These are phyloP conservation scores for Straminergon stramineum DNA, from an alignment of 225 moss, liverwort and hornwort species.

Conservation along the genomic window DNA sequence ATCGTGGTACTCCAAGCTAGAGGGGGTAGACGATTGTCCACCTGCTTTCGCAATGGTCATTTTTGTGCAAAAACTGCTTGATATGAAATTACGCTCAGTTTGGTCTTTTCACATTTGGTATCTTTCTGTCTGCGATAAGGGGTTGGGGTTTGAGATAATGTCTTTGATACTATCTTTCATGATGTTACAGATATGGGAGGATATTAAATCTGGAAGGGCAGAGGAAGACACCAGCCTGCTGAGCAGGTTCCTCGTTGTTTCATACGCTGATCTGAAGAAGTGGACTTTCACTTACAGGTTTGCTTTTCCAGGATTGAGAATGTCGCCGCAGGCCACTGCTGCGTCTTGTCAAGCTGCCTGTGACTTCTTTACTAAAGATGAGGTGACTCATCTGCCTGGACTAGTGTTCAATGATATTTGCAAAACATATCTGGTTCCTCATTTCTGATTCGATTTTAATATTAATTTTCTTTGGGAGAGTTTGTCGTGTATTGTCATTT, in stretches of 20 bases:
- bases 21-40: neutral
- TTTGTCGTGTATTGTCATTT: neutral
- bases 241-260: constrained; percentile 84
- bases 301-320: constrained; percentile 87
- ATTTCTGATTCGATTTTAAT: neutral
- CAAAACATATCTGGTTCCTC: neutral
- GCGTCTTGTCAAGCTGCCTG: constrained; percentile 56
- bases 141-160: neutral
- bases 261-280: constrained; percentile 96
- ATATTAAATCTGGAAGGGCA: constrained; percentile 89
- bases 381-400: constrained; percentile 42
- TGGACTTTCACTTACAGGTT: constrained; percentile 97
- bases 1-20: neutral
- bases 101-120: neutral
- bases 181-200: constrained; percentile 83
- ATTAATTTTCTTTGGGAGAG: neutral
- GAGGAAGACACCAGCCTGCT: constrained; percentile 84
- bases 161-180: neutral
- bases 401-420: neutral
- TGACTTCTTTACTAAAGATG: constrained; percentile 48
- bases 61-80: neutral
- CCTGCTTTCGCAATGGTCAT: neutral
- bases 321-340: constrained; percentile 70
- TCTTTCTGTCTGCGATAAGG: neutral
- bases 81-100: neutral